phyloP scores from a whole-genome alignment of 2,329 filamentous ascomycete species.

The Paecilomyces sp. region DNA sequence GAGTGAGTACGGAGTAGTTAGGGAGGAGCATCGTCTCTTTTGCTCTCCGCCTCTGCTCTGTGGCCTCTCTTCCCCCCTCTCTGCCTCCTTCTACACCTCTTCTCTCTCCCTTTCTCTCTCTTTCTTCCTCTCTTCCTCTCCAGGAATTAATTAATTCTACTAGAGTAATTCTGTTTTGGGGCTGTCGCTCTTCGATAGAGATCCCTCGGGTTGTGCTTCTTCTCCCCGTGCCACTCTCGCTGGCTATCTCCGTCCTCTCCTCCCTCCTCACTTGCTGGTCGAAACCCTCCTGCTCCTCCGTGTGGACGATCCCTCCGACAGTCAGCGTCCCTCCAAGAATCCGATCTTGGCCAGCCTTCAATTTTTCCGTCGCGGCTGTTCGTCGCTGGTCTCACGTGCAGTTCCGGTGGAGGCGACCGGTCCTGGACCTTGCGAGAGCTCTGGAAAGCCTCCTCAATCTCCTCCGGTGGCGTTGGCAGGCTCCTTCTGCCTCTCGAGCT shows the following conservation, averaged over 20 bases:
- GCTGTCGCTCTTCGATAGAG: background rate
- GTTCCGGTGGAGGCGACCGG: background rate
- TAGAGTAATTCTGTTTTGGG: too few species aligned
- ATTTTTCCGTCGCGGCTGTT: too few species aligned
- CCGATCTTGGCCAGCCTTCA: background rate
- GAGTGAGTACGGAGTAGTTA: background rate
- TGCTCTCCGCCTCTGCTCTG: background rate
- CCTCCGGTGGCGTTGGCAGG: background rate
- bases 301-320: background rate
- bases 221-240: background rate
- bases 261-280: background rate
- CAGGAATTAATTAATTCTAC: too few species aligned
- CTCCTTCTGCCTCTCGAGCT: background rate
- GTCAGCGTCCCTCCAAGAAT: background rate
- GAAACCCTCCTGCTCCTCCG: background rate
- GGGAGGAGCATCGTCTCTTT: background rate
- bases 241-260: background rate
- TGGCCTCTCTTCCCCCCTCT: background rate
- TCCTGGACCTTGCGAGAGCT: background rate
- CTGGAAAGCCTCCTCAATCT: background rate
- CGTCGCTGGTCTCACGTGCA: background rate
- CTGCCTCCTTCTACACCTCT: background rate
- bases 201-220: background rate
- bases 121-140: background rate
- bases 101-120: background rate